phyloP scores from a whole-genome alignment of 805 yeast genomes.

The Yamadazyma paraphyllophila region DNA sequence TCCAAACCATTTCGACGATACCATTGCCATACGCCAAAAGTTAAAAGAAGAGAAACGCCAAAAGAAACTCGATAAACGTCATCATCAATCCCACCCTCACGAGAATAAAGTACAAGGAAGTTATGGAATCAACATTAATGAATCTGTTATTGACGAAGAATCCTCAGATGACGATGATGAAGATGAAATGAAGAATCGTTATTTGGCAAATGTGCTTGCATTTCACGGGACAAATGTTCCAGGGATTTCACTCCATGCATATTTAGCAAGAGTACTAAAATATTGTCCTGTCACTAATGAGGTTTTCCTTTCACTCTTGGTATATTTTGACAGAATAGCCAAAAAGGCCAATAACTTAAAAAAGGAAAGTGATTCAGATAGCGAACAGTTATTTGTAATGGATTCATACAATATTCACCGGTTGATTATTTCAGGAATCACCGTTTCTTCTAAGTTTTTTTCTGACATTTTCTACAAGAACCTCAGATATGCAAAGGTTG shows the following conservation, averaged over 20 bases:
- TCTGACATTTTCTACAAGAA: conserved; percentile 93
- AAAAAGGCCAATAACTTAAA: conserved; percentile 65
- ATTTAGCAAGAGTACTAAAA: conserved; percentile 83
- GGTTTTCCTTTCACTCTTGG: conserved; percentile 84
- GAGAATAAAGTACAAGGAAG: neutral
- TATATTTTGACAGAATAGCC: conserved; percentile 92
- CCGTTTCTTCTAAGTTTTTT: conserved; percentile 93
- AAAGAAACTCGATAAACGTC: conserved; percentile 22
- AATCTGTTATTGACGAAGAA: conserved; percentile 15
- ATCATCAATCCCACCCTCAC: conserved; percentile 1
- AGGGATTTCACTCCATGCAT: conserved; percentile 88
- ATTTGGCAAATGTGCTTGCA: conserved; percentile 71
- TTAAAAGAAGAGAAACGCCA: conserved; percentile 32
- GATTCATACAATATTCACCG: conserved; percentile 95
- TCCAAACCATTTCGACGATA: conserved; percentile 58
- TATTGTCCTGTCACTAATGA: conserved; percentile 99
- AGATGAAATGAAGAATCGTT: conserved; percentile 47
- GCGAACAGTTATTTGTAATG: conserved; percentile 79
- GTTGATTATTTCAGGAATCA: conserved; percentile 87
- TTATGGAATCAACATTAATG: conserved; percentile 8
- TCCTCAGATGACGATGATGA: conserved; percentile 31
- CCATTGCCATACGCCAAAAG: conserved; percentile 40
- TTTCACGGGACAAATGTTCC: conserved; percentile 97
- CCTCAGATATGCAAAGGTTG: conserved; percentile 91
- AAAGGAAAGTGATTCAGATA: conserved; percentile 19